These are phyloP conservation scores for Cutaneotrichosporon sp. DNA, from an alignment of 1,284 basidiomycete species.

Conservation along the genomic window DNA sequence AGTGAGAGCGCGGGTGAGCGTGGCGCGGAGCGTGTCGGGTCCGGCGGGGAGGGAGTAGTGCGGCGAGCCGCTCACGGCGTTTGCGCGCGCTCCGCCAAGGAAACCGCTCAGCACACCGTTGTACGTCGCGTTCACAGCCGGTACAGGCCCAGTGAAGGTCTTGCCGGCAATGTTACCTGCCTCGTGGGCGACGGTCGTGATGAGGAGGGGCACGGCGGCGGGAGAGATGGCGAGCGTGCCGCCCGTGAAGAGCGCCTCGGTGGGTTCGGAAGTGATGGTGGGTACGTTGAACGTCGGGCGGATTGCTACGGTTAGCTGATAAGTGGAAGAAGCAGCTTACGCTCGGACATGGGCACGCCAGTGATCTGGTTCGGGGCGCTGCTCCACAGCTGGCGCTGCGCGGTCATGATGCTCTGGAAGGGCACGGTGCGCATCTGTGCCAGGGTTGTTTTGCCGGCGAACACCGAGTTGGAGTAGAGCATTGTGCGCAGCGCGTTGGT, in stretches of 20 bases:
- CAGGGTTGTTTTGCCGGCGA: constrained; percentile 20
- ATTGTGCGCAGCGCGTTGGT: constrained; percentile 56
- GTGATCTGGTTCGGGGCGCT: neutral
- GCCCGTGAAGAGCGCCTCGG: constrained; percentile 59
- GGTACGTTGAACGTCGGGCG: constrained; percentile 33
- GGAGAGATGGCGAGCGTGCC: constrained; percentile 57
- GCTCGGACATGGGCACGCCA: constrained; percentile 25
- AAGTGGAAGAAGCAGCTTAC: constrained; percentile 20
- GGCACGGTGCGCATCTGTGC: constrained; percentile 56
- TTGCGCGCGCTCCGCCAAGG: neutral
- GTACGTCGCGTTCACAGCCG: neutral
- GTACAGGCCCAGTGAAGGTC: neutral
- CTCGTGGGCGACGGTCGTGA: constrained; percentile 67
- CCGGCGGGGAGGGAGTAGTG: neutral
- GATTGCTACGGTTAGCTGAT: constrained; percentile 23
- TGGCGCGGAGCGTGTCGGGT: neutral
- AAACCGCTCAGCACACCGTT: neutral
- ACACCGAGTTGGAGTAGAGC: constrained; percentile 54
- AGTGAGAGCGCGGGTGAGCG: constrained; percentile 52
- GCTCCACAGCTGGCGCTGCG: constrained; percentile 51
- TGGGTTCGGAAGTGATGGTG: constrained; percentile 30
- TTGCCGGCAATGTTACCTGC: constrained; percentile 59
- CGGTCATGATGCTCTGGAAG: constrained; percentile 54
- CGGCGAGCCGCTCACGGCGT: neutral
- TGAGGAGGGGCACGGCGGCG: constrained; percentile 58